Evolutionary conservation across 768 basidiomycete genomes (phyloP).

Genomic region (Pleurotus tuoliensis): DNA sequence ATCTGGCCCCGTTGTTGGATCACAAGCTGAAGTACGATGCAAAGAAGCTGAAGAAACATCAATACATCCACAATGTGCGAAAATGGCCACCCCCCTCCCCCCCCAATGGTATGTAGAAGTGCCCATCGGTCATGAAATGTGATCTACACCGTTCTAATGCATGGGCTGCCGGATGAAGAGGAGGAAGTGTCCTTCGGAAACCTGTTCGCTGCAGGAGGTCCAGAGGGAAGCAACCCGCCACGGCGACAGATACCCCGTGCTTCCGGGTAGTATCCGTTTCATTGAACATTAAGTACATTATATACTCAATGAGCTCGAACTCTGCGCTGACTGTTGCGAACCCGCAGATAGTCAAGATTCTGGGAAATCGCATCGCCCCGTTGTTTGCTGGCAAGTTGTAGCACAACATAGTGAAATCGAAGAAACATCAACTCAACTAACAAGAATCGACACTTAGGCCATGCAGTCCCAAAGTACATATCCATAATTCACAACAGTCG

Average conservation of each 20-base stretch:
- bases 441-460: too few relatives aligned
- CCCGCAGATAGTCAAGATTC: neutral
- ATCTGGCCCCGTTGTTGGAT: neutral
- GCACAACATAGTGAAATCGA: neutral
- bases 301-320: neutral
- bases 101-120: neutral
- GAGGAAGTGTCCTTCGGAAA: constrained; percentile 2
- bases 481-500: too few relatives aligned
- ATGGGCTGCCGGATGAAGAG: neutral
- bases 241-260: neutral
- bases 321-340: neutral
- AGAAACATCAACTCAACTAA: too few relatives aligned
- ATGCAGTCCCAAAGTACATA: too few relatives aligned
- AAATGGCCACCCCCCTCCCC: too few relatives aligned
- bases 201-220: neutral
- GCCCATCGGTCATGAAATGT: neutral
- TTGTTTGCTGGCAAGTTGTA: neutral
- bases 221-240: neutral
- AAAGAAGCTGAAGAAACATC: constrained; percentile 3
- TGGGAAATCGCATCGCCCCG: neutral
- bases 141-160: neutral
- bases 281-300: neutral
- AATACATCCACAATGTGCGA: too few relatives aligned
- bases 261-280: neutral
- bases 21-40: neutral